Base-by-base conservation (phyloP, 495 filamentous ascomycete genomes). In the Penicillium herquei region DNA sequence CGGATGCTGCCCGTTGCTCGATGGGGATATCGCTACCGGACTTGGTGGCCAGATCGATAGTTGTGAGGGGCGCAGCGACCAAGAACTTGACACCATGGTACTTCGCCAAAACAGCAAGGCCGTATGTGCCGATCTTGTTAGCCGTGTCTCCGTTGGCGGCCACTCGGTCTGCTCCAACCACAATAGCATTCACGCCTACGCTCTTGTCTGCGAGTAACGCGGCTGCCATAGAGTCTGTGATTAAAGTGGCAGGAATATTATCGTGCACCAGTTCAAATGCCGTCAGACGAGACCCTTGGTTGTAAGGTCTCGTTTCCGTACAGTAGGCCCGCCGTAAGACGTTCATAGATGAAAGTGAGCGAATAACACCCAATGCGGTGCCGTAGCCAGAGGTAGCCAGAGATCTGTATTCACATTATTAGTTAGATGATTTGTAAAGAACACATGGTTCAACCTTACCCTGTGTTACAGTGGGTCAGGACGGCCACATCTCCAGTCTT, bases 101-200 rank as follows among this genome's bases (percentile, higher is more conserved):
- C 56, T 80, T 85, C 18, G 94, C 94, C 30, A 94, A 78, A 3
- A 96, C 88, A 10, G 94, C 92, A 31, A 98, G 81, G 39, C 81
- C 73, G 68, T 98, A 98, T n/a, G 94, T 98, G 31, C 94, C 94
- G 54, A 98, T 95, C 75, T 98, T 98, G 71, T 98, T 98, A 42
- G 94, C 94, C 2, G 94, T 98, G 73, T 98, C 94, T 34, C 94
- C 94, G 66, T 98, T 98, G 31, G 90, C 88, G 39, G 92, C 94
- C 9, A 98, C 95, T 47, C 94, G 84, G 69, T 98, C 94, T 16
- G 94, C 94, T 16, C 94, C 94, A 1, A 98, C 95, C 51, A 98
- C 84, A 51, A 98, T 88, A 16, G 90, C 92, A 32, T 85, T 82
- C 55, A 98, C 87, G 53, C 84, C 79, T 42, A 71, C 72, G 42